phyloP scores from a whole-genome alignment of 2,329 filamentous ascomycete genomes.

The Aspergillus proliferans region DNA sequence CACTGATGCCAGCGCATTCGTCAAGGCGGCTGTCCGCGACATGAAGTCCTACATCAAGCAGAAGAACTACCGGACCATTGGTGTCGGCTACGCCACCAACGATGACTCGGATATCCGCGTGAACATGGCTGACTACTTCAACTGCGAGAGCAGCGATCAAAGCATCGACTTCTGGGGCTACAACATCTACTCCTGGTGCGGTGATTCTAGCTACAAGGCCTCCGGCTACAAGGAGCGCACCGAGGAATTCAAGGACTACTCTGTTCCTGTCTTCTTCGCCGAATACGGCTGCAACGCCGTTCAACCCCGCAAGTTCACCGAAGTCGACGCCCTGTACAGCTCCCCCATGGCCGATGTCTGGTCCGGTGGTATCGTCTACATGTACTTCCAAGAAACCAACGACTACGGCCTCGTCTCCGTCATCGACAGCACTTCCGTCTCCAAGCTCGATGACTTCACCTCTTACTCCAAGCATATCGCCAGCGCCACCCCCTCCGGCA shows the following conservation, averaged over 20 bases:
- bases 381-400: constrained; percentile 88
- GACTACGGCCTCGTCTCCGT: constrained; percentile 44
- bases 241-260: constrained; percentile 77
- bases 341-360: constrained; percentile 73
- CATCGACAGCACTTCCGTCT: constrained; percentile 58
- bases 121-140: constrained; percentile 82
- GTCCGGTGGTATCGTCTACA: constrained; percentile 95
- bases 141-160: constrained; percentile 62
- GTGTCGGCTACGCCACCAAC: constrained; percentile 90
- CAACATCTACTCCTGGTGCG: constrained; percentile 99
- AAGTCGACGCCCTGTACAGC: constrained; percentile 74
- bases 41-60: constrained; percentile 83
- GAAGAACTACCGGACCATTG: constrained; percentile 67
- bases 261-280: constrained; percentile 89
- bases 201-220: constrained; percentile 63
- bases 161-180: constrained; percentile 96
- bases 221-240: constrained; percentile 78
- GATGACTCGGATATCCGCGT: constrained; percentile 78
- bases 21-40: constrained; percentile 93
- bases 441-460: constrained; percentile 66
- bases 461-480: constrained; percentile 63
- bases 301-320: constrained; percentile 68
- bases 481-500: constrained; percentile 59
- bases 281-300: constrained; percentile 89
- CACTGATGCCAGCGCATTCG: constrained; percentile 80